These are phyloP conservation scores for Ceratobasidium sp. DNA, from an alignment of 1,284 basidiomycete species.

Conservation along the genomic window DNA sequence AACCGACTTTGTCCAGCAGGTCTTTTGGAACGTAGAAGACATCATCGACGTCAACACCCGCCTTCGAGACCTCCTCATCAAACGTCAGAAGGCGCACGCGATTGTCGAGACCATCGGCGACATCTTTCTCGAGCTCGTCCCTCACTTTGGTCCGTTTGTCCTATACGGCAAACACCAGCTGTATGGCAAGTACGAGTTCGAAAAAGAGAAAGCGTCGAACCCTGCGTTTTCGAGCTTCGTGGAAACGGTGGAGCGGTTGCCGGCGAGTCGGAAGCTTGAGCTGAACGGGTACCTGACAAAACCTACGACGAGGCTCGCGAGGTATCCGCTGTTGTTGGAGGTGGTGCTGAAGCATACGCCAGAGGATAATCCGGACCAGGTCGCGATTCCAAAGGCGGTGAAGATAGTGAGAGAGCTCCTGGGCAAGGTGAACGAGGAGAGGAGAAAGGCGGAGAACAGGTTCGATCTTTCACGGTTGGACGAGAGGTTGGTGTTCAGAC, in stretches of 20 bases:
- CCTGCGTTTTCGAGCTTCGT: constrained; percentile 96
- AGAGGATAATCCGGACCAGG: constrained; percentile 92
- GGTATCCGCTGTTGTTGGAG: constrained; percentile 94
- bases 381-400: constrained; percentile 83
- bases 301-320: constrained; percentile 95
- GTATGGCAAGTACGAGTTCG: constrained; percentile 99
- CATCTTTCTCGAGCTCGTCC: constrained; percentile 89
- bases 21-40: constrained; percentile 98
- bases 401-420: constrained; percentile 87
- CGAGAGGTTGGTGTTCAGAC: constrained; percentile 87
- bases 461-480: constrained; percentile 94
- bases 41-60: constrained; percentile 93
- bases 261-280: constrained; percentile 96
- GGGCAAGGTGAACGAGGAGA: constrained; percentile 90
- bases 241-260: constrained; percentile 91
- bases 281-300: constrained; percentile 98
- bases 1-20: constrained; percentile 91
- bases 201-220: constrained; percentile 96
- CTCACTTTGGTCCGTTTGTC: constrained; percentile 93
- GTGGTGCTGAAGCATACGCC: constrained; percentile 95
- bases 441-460: constrained; percentile 91
- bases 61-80: constrained; percentile 91
- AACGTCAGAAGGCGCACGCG: constrained; percentile 94
- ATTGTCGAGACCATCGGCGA: constrained; percentile 95
- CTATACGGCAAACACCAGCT: constrained; percentile 96